Evolutionary conservation across 225 moss, liverwort and hornwort genomes (phyloP), one percentile per base, ranked within the genome.

Genomic region (Bryoerythrophyllum caledonicum): DNA sequence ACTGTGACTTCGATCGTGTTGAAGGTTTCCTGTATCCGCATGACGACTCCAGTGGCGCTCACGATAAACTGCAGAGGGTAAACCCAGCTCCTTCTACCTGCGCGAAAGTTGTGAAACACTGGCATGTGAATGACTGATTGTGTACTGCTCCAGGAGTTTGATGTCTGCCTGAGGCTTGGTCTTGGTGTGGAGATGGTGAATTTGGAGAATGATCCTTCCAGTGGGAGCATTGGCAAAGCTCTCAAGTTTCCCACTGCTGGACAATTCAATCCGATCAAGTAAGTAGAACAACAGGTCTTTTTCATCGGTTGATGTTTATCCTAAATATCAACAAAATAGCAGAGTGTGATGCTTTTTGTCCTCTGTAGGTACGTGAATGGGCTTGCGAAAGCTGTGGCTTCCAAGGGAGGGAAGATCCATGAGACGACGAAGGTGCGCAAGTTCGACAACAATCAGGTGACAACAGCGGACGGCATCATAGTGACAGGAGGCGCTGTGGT

Each of bases 221-320:
- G 44, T 52, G 88, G 86, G 59, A 73, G 71, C 17, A 72, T 86
- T 20, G 68, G 73, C 43, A 80, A 65, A 32, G 84, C 86, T 27
- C 34, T 86, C 51, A 79, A 60, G 52, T 86, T 84, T 19, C 72
- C 84, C 1, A 73, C 76, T 16, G 74, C 78, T 58, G 89, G 79
- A 20, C 78, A 89, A 20, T 87, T 89, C 30, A 59, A 89, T 67
- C 84, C 84, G 49, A 70, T 84, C 10, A 82, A 79, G 79, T 73
- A 51, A 60, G 73, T 62, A 12, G 64, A n/a, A n/a, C n/a, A 6
- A 30, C 35, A 4, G 19, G 5, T 32, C 12, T 3, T 38, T 68
- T 26, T 3, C 57, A 11, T 55, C 10, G 46, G 23, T 54, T 10
- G 43, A 56, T 27, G n/a, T 54, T 23, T 5, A 53, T 7, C 41